Conservation (phyloP, 768 basidiomycete species). For the Leccinellum luteum region DNA sequence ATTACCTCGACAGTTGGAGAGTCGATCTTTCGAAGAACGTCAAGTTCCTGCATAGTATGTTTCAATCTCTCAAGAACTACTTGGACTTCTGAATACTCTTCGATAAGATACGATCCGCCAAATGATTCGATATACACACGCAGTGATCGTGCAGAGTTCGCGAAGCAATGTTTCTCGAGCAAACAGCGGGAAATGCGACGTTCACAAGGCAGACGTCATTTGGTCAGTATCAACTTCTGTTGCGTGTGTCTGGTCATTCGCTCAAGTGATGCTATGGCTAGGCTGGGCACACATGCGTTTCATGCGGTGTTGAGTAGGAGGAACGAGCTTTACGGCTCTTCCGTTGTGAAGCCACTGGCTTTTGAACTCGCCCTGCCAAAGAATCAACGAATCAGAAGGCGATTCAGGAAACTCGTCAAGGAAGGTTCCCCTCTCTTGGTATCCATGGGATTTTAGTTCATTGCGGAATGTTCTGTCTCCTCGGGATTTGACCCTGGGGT, state of each 20-base stretch:
- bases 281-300: conserved; percentile 84
- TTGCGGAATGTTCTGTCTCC: background rate
- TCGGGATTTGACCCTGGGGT: background rate
- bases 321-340: conserved; percentile 44
- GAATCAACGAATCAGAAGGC: conserved; percentile 40
- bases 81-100: background rate
- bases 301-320: conserved; percentile 57
- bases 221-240: conserved; percentile 51
- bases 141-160: conserved; percentile 48
- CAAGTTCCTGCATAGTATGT: conserved; percentile 56
- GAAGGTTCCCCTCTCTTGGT: conserved; percentile 23
- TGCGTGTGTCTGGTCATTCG: background rate
- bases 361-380: conserved; percentile 50
- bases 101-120: conserved; percentile 59
- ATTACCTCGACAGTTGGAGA: conserved; percentile 69
- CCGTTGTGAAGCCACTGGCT: conserved; percentile 46
- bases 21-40: conserved; percentile 40
- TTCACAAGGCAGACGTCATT: conserved; percentile 49
- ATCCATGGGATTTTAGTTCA: conserved; percentile 19
- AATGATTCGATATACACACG: conserved; percentile 55
- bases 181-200: conserved; percentile 38
- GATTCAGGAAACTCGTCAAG: conserved; percentile 47
- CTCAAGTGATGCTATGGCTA: conserved; percentile 28
- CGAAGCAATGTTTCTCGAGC: conserved; percentile 38
- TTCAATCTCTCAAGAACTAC: background rate